Percentiles rank a stretch among this genome's conserved stretches.
Conservation (phyloP, 1,284 basidiomycete genomes). For the Gymnopus androsaceus region DNA sequence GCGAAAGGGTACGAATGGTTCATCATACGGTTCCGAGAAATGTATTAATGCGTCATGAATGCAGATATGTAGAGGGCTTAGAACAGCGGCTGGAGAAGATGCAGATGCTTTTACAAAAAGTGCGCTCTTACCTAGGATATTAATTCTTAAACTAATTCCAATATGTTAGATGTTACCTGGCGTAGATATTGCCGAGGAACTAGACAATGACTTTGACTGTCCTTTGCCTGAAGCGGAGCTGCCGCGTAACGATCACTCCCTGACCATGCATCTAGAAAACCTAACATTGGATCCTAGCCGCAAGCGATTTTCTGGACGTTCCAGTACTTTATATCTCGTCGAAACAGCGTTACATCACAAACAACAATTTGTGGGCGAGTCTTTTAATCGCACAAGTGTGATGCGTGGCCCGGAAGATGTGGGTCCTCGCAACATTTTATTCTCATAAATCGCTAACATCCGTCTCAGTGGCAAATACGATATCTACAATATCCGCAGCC, state of each 20-base stretch:
- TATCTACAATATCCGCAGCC: slow-evolving; percentile 5
- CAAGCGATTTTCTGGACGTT: slow-evolving; percentile 42
- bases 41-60: neutral
- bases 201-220: slow-evolving; percentile 28
- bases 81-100: slow-evolving; percentile 73
- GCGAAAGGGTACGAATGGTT: slow-evolving; percentile 38
- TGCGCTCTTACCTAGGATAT: slow-evolving; percentile 34
- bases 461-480: neutral
- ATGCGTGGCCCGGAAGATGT: slow-evolving; percentile 35
- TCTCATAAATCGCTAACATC: neutral
- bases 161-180: slow-evolving; percentile 35
- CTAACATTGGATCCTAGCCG: slow-evolving; percentile 36
- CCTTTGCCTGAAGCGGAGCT: slow-evolving; percentile 24
- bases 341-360: slow-evolving; percentile 42
- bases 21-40: neutral
- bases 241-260: slow-evolving; percentile 34
- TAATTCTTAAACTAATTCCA: neutral
- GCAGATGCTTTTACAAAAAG: slow-evolving; percentile 66
- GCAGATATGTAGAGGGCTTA: slow-evolving; percentile 70
- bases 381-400: slow-evolving; percentile 24
- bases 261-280: slow-evolving; percentile 28
- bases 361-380: slow-evolving; percentile 33
- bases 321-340: slow-evolving; percentile 40
- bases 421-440: slow-evolving; percentile 14
- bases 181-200: slow-evolving; percentile 37